phyloP scores from a whole-genome alignment of 1,284 basidiomycete species.

The Cutaneotrichosporon sp. region DNA sequence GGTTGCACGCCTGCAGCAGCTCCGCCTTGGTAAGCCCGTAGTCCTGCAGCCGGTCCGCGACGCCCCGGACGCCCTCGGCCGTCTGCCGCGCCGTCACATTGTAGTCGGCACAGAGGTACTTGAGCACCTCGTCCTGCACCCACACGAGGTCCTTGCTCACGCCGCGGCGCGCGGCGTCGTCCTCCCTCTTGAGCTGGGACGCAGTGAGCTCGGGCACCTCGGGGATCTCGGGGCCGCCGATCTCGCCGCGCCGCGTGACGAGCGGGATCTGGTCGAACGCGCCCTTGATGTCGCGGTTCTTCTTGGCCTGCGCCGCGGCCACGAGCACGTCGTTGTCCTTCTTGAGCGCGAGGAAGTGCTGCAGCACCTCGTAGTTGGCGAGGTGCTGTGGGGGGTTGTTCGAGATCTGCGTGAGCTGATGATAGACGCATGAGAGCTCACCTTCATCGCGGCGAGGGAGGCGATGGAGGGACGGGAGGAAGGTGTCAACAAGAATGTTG shows the following conservation, averaged over 20 bases:
- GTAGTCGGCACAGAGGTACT: constrained; percentile 62
- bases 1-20: constrained; percentile 85
- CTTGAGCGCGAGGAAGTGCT: constrained; percentile 69
- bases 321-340: constrained; percentile 67
- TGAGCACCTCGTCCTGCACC: constrained; percentile 82
- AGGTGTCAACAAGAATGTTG: neutral
- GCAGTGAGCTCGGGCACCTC: constrained; percentile 35
- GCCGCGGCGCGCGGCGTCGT: constrained; percentile 43
- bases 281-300: constrained; percentile 14
- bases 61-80: constrained; percentile 63
- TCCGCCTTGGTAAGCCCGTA: constrained; percentile 84
- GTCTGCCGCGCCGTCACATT: constrained; percentile 67
- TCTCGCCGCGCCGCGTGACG: constrained; percentile 6
- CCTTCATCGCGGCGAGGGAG: constrained; percentile 18
- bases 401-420: constrained; percentile 62
- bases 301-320: constrained; percentile 60
- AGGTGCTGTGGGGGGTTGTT: constrained; percentile 75
- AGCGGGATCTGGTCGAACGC: constrained; percentile 20
- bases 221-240: constrained; percentile 37
- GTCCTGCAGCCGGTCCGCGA: constrained; percentile 67
- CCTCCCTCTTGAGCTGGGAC: constrained; percentile 58
- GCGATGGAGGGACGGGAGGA: neutral
- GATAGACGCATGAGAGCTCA: neutral
- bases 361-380: constrained; percentile 82
- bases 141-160: constrained; percentile 79